Base-by-base conservation (phyloP, 2,329 filamentous ascomycete genomes). In the Dryadomyces quercivorus region DNA sequence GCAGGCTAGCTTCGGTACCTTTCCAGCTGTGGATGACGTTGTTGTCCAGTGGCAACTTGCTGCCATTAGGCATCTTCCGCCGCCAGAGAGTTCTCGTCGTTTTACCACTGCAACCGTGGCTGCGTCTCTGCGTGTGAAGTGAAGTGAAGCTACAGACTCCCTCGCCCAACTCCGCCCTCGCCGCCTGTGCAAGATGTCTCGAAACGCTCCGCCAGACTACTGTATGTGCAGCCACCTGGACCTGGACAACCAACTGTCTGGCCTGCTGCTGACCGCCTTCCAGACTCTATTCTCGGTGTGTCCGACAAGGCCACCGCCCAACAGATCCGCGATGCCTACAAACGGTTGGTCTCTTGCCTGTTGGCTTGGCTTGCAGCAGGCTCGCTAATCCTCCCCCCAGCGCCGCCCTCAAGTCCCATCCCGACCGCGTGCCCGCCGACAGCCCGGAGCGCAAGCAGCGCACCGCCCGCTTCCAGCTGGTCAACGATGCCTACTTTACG, bases 321-420 rank as follows among this genome's bases (percentile, higher is more conserved):
- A 64, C 86, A 97, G 67, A 85, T 98, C 65, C 86, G 92, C 62
- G 86, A 88, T 75, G 93, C 91, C 51, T 98, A 97, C 76, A 98
- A 98, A 69, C 85, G 86, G 85, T 88, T 64, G 52, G 66, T 51
- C 18, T 13, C 18, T 43, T 18, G 26, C 26, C 8, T 44, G 43
- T 1, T 16, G 20, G 5, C 4, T 44, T 3, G n/a, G 7, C 18
- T 16, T n/a, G 3, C 16, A 3, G 16, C 42, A 44, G 42, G 16
- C 26, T 44, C 10, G 42, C 50, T 55, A 36, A 52, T 38, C 40
- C 36, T n/a, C 10, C 42, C 26, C n/a, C 2, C 64, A 90, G 86
- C 66, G 87, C 88, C 63, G 92, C 92, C 5, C 75, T 97, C 48
- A 95, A 93, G 70, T 90, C 88, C 59, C 92, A 97, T 68, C 92